phyloP scores from a whole-genome alignment of 257 asterid genomes.

The Solanum clarkiae region DNA sequence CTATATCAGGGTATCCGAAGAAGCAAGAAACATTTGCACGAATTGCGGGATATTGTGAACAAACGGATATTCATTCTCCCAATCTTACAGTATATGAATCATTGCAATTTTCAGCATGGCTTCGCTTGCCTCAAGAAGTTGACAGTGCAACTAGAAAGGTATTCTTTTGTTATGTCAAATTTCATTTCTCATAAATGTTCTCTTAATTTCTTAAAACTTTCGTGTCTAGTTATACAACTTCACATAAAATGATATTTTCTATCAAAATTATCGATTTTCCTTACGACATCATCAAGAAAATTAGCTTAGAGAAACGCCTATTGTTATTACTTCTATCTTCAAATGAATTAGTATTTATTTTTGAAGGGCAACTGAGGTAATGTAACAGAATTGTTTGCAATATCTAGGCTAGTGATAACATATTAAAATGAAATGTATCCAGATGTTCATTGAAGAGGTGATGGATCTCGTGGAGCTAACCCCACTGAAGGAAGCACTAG shows the following conservation, averaged over 20 bases:
- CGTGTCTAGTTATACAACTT: too few relatives aligned
- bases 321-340: background rate
- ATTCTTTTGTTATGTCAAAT: background rate
- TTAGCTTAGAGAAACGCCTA: background rate
- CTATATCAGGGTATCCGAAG: background rate
- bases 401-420: background rate
- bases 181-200: background rate
- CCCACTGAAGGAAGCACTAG: background rate
- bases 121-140: background rate
- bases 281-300: background rate
- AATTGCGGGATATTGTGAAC: background rate
- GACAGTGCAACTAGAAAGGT: background rate
- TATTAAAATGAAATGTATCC: background rate
- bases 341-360: background rate
- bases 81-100: background rate
- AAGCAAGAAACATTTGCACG: background rate
- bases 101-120: background rate
- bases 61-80: background rate
- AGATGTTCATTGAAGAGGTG: constrained; percentile 1
- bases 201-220: background rate
- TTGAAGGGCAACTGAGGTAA: background rate
- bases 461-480: background rate
- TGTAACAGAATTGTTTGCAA: background rate
- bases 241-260: too few relatives aligned
- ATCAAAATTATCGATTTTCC: background rate